These are phyloP conservation scores for Colletotrichum orbiculare DNA, from an alignment of 2,329 filamentous ascomycete species.

Conservation along the genomic window DNA sequence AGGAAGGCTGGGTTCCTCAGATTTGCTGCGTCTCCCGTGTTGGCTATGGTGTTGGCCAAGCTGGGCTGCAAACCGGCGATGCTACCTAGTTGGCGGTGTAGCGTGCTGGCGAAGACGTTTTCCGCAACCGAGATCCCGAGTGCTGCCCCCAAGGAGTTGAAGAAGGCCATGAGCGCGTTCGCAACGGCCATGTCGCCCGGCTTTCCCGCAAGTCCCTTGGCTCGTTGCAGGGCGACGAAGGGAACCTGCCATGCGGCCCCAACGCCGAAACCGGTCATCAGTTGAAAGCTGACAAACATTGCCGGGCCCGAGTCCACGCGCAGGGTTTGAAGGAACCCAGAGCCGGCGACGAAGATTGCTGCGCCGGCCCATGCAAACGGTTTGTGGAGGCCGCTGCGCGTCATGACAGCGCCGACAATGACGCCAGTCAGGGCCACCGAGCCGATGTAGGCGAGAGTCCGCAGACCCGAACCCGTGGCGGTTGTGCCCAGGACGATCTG, in stretches of 20 bases:
- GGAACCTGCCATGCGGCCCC: constrained; percentile 20
- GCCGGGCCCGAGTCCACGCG: constrained; percentile 62
- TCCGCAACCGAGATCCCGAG: constrained; percentile 8
- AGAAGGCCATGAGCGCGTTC: constrained; percentile 15
- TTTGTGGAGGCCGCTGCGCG: constrained; percentile 50
- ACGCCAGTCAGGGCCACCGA: constrained; percentile 60
- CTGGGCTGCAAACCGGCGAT: constrained; percentile 3
- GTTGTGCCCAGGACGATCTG: constrained; percentile 63
- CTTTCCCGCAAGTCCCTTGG: constrained; percentile 1
- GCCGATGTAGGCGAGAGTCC: constrained; percentile 63
- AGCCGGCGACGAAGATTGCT: constrained; percentile 56
- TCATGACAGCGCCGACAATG: constrained; percentile 54
- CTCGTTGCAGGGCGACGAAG: constrained; percentile 10
- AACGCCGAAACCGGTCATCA: constrained; percentile 34
- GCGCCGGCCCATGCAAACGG: constrained; percentile 51
- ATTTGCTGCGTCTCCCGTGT: constrained; percentile 5
- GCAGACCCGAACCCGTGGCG: constrained; percentile 64
- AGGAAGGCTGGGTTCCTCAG: background rate
- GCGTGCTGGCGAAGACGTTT: constrained; percentile 10
- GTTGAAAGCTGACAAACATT: constrained; percentile 59
- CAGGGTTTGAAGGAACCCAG: constrained; percentile 66
- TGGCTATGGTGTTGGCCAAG: constrained; percentile 1
- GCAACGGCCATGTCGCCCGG: constrained; percentile 16
- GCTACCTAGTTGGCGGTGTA: background rate
- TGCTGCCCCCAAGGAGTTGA: constrained; percentile 8